Evolutionary conservation across 2,329 filamentous ascomycete species (phyloP).

Genomic region (Rutstroemia sp.): DNA sequence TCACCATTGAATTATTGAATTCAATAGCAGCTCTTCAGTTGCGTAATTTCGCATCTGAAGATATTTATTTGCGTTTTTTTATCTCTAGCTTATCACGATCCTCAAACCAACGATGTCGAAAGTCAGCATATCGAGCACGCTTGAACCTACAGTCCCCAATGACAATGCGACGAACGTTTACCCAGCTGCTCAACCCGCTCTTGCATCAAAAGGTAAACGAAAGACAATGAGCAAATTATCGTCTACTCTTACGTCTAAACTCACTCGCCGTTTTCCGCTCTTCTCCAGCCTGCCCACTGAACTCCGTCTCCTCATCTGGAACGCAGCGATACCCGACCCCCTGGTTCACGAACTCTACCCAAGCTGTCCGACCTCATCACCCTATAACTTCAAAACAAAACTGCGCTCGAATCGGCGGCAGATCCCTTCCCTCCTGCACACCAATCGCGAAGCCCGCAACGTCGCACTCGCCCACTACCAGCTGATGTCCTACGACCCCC

Average conservation of each 20-base stretch:
- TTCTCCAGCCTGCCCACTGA: slow-evolving; percentile 23
- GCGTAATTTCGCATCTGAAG: too few species aligned
- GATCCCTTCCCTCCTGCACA: slow-evolving; percentile 24
- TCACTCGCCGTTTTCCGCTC: not conserved
- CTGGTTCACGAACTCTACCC: slow-evolving; percentile 28
- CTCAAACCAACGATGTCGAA: not conserved
- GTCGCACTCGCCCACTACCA: slow-evolving; percentile 22
- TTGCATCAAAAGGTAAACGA: not conserved
- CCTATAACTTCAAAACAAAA: slow-evolving; percentile 27
- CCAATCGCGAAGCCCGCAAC: slow-evolving; percentile 20
- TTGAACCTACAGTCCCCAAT: slow-evolving; percentile 31
- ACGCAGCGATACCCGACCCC: slow-evolving; percentile 16
- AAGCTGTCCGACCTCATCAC: slow-evolving; percentile 13
- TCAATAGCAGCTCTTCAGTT: too few species aligned
- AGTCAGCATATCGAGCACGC: not conserved
- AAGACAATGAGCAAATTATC: not conserved
- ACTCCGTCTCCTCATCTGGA: slow-evolving; percentile 26
- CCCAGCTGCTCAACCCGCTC: not conserved
- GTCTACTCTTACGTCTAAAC: slow-evolving; percentile 7
- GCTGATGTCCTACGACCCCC: slow-evolving; percentile 24
- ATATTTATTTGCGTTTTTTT: too few species aligned
- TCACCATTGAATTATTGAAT: too few species aligned
- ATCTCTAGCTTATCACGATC: too few species aligned
- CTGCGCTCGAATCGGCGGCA: slow-evolving; percentile 26
- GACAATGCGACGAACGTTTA: not conserved